phyloP scores from a whole-genome alignment of 2,329 filamentous ascomycete genomes.

The Didymellaceae sp. region DNA sequence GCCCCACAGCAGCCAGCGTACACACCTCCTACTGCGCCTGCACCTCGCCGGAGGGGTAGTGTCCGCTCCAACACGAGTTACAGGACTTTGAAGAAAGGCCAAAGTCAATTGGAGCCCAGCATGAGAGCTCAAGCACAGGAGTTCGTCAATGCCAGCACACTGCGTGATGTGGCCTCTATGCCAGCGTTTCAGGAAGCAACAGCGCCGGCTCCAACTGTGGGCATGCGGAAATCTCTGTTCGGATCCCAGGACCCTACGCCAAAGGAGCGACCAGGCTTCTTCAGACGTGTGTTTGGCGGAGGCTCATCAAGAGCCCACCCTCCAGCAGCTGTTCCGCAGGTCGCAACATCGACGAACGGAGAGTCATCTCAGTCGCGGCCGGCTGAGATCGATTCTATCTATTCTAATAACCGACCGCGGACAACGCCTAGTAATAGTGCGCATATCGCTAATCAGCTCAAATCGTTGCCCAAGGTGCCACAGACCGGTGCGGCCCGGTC shows the following conservation, averaged over 20 bases:
- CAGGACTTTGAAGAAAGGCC: constrained; percentile 52
- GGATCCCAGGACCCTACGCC: constrained; percentile 48
- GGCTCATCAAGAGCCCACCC: constrained; percentile 63
- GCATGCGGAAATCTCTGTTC: constrained; percentile 56
- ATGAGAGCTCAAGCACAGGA: constrained; percentile 57
- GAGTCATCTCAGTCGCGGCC: constrained; percentile 28
- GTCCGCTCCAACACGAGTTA: constrained; percentile 63
- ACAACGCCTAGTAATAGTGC: constrained; percentile 50
- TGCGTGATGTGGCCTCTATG: constrained; percentile 52
- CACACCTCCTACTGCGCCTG: constrained; percentile 50
- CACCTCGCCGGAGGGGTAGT: constrained; percentile 63
- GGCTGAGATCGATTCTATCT: constrained; percentile 38
- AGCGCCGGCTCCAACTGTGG: constrained; percentile 61
- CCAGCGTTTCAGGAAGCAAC: constrained; percentile 57
- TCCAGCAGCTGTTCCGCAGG: constrained; percentile 38
- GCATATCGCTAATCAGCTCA: constrained; percentile 57
- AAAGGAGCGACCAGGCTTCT: constrained; percentile 82
- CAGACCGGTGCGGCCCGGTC: constrained; percentile 34
- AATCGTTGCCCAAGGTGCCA: constrained; percentile 45
- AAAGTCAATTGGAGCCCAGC: constrained; percentile 49
- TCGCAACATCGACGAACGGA: constrained; percentile 25
- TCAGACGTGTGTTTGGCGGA: constrained; percentile 83
- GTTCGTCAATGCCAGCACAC: constrained; percentile 56
- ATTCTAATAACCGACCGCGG: constrained; percentile 44
- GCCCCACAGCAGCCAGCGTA: constrained; percentile 50